Evolutionary conservation across 306 rosid genomes (phyloP).

Genomic region (Rosa persica): DNA sequence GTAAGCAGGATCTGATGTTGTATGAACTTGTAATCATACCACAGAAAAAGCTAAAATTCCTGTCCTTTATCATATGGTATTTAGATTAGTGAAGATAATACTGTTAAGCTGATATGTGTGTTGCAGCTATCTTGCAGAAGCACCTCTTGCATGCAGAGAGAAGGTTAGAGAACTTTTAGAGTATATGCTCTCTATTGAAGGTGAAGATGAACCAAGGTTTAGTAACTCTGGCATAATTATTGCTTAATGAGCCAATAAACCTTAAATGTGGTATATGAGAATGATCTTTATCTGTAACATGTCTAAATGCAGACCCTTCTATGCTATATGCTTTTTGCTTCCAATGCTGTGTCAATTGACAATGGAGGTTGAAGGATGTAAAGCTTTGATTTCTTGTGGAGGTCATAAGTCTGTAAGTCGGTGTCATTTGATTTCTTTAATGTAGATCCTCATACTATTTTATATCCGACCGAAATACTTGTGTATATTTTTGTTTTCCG

Average conservation of each 20-base stretch:
- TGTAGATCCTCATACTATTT: background rate
- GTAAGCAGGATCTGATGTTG: background rate
- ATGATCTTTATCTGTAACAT: constrained; percentile 26
- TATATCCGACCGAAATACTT: background rate
- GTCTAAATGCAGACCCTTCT: constrained; percentile 72
- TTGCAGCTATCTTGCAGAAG: constrained; percentile 95
- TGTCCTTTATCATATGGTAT: background rate
- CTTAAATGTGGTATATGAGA: background rate
- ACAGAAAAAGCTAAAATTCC: background rate
- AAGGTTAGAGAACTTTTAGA: constrained; percentile 71
- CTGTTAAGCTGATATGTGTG: constrained; percentile 18
- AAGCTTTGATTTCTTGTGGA: constrained; percentile 59
- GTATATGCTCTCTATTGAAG: constrained; percentile 77
- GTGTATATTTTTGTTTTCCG: background rate
- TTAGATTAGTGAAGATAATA: background rate
- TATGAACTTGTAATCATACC: background rate
- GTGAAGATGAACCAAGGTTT: constrained; percentile 89
- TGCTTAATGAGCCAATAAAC: constrained; percentile 16
- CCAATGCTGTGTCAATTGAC: constrained; percentile 85
- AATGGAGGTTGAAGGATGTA: constrained; percentile 74
- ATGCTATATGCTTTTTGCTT: constrained; percentile 75
- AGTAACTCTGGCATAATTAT: constrained; percentile 23
- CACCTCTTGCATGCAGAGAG: constrained; percentile 76
- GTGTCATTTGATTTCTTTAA: background rate
- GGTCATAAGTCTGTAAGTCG: constrained; percentile 73